These are phyloP conservation scores for Plasmodium relictum DNA, from an alignment of 169 alveolate genomes.

Conservation along the genomic window DNA sequence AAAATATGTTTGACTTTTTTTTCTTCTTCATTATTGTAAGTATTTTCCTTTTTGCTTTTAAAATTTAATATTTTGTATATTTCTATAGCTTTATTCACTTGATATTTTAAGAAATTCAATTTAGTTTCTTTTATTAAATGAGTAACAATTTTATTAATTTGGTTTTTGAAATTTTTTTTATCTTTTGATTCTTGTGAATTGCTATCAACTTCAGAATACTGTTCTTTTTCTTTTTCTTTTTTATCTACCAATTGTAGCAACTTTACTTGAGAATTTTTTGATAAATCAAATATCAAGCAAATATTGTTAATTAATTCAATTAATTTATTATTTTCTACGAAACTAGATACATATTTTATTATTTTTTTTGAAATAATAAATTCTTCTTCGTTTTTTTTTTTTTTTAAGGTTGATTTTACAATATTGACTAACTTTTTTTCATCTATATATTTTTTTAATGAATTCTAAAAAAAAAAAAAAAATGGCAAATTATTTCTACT, in stretches of 20 bases:
- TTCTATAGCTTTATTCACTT: conserved; percentile 29
- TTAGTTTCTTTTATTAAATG: conserved; percentile 16
- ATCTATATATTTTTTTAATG: not conserved
- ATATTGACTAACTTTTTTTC: not conserved
- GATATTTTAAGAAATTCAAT: conserved; percentile 39
- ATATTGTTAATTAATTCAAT: conserved; percentile 14
- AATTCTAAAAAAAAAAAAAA: conserved; percentile 8
- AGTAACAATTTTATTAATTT: conserved; percentile 1
- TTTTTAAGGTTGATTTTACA: not conserved
- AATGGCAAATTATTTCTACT: not conserved
- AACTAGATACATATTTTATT: not conserved
- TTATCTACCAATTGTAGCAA: conserved; percentile 14
- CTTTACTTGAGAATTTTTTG: conserved; percentile 7
- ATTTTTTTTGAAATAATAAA: conserved; percentile 13
- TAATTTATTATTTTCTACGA: not conserved
- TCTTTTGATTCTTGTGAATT: not conserved
- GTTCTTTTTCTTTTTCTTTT: conserved; percentile 27
- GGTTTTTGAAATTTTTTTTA: conserved; percentile 8
- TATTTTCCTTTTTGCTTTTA: not conserved
- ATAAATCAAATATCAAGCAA: conserved; percentile 19
- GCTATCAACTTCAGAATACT: not conserved
- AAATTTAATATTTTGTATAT: conserved; percentile 14
- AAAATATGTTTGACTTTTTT: conserved; percentile 19
- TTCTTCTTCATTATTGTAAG: not conserved
- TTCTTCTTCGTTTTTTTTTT: conserved; percentile 8